phyloP scores from a whole-genome alignment of 2,329 filamentous ascomycete genomes.

The Phoma sp. region DNA sequence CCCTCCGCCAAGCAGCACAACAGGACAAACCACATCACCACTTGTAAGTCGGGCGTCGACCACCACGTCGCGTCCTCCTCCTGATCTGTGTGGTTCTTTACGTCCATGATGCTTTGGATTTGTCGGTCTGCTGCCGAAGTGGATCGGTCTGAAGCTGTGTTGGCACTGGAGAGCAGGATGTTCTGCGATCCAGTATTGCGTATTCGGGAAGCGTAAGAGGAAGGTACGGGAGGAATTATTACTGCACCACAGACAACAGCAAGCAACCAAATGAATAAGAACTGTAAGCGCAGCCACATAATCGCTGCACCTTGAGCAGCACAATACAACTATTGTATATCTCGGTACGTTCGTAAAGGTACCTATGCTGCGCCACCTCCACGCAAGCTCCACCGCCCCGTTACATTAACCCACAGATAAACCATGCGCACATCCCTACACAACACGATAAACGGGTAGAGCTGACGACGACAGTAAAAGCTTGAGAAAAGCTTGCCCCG shows the following conservation, averaged over 20 bases:
- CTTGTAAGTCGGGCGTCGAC: constrained; percentile 5
- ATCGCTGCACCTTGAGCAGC: neutral
- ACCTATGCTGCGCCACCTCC: neutral
- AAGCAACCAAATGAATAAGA: neutral
- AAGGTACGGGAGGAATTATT: neutral
- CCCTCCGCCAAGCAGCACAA: constrained; percentile 6
- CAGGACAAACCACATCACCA: constrained; percentile 7
- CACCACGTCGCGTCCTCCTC: neutral
- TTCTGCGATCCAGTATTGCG: too few relatives aligned
- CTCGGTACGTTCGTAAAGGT: neutral
- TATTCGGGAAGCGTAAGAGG: neutral
- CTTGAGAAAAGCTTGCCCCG: constrained; percentile 10
- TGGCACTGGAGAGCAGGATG: neutral
- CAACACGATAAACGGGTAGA: neutral
- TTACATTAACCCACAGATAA: neutral
- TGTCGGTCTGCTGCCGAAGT: neutral
- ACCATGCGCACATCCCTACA: neutral
- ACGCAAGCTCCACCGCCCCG: neutral
- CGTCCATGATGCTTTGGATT: constrained; percentile 4
- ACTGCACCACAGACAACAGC: neutral
- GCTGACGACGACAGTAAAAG: constrained; percentile 1
- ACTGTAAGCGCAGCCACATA: neutral
- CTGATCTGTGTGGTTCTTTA: neutral
- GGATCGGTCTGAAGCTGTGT: neutral
- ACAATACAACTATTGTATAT: neutral